These are phyloP conservation scores for Pythium utonaiense DNA, from an alignment of 352 stramenopile genomes.

Conservation along the genomic window DNA sequence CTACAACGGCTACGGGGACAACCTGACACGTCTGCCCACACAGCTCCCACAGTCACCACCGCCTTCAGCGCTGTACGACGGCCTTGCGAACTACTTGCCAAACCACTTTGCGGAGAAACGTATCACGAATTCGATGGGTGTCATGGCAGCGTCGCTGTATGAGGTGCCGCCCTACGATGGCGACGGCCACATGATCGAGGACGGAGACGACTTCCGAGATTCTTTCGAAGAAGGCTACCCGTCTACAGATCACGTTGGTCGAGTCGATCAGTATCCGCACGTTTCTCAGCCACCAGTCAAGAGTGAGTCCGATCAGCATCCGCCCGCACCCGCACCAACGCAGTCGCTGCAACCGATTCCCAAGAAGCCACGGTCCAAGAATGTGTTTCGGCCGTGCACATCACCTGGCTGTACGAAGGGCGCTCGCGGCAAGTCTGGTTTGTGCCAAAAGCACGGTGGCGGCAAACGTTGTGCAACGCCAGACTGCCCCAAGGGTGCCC, in stretches of 20 bases:
- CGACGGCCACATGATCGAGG: conserved; percentile 1
- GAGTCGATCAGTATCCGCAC: not conserved
- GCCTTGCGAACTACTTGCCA: conserved; percentile 9
- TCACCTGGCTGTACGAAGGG: conserved; percentile 66
- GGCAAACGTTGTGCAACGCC: conserved; percentile 65
- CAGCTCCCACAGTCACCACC: not conserved
- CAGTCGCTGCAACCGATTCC: conserved; percentile 32
- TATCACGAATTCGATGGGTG: not conserved
- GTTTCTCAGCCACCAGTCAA: not conserved
- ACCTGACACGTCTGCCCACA: no score
- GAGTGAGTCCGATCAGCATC: not conserved
- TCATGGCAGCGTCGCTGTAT: conserved; percentile 7
- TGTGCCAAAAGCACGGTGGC: conserved; percentile 84
- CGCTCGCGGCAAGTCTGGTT: conserved; percentile 72
- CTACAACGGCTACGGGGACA: not conserved
- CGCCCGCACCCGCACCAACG: no score
- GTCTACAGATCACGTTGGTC: not conserved
- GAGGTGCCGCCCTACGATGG: conserved; percentile 7
- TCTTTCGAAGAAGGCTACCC: conserved; percentile 7
- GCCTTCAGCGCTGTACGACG: conserved; percentile 1
- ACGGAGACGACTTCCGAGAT: conserved; percentile 3
- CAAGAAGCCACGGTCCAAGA: conserved; percentile 73
- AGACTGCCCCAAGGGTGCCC: conserved; percentile 76
- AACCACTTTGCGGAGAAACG: conserved; percentile 23
- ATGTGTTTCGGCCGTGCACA: conserved; percentile 65